Base-by-base conservation (phyloP, 2,329 filamentous ascomycete genomes). In the Colletotrichum costaricense region DNA sequence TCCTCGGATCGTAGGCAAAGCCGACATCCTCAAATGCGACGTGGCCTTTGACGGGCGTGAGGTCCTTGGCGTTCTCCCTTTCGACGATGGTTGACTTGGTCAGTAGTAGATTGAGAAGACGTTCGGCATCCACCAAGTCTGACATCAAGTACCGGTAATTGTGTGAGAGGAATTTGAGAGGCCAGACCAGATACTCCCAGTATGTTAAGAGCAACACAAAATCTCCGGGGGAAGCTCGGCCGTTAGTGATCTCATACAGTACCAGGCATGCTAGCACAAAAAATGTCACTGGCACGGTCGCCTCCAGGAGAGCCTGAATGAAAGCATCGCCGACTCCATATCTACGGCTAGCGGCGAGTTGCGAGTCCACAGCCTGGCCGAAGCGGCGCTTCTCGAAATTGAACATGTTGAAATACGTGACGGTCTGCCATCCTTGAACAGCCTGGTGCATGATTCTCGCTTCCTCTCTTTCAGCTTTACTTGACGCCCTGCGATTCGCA, bases 131-230 rank as follows among this genome's bases (percentile, higher is more conserved):
- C 49, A 93, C 88, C 30, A 94, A 81, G 60, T 89, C 87, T 9
- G 42, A 67, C 71, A 75, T 76, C 22, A 78, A 49, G 52, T 57
- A 71, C 16, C 72, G 49, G 28, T 62, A 68, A 24, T 72, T 63
- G 38, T 72, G 72, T 9, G 78, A 78, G 4, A 83, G 78, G 26
- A 78, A 82, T 75, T 78, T 78, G 78, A 85, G 76, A 1, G 82
- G 82, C 63, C 74, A 89, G 74, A 79, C 86, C 80, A 77, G 75
- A 16, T 77, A 76, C 7, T 82, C 81, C 92, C 92, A 94, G 80
- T 93, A 94, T 42, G 89, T 87, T 19, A 92, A 83, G 30, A 94
- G 81, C 22, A 91, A 91, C 5, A 93, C 88, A 74, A 94, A 91
- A 72, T 87, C 88, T 54, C 91, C 91, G 14, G 92, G 83, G 0